A percentile compares a stretch with the other conserved stretches of the same genome.
phyloP scores from a whole-genome alignment of 1,139 yeast genomes.

The Cylindricascospora bacillispora region DNA sequence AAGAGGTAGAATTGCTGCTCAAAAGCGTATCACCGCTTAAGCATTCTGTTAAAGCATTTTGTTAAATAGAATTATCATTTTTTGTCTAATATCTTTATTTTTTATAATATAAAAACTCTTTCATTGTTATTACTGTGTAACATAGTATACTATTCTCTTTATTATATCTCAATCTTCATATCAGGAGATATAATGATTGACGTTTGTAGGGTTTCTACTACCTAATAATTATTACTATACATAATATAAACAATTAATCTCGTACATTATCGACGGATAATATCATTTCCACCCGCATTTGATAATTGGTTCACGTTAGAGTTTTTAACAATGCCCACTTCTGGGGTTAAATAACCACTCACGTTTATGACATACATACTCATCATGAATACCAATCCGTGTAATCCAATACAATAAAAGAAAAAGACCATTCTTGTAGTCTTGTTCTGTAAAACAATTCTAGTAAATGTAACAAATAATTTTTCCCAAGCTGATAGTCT shows the following conservation, averaged over 20 bases:
- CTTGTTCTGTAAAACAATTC: conserved; percentile 62
- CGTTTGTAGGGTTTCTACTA: no score
- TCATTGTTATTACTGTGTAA: no score
- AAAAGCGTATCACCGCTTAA: conserved; percentile 56
- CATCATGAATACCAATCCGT: conserved; percentile 56
- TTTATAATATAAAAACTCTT: no score
- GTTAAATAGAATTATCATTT: background rate
- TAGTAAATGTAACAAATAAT: conserved; percentile 59
- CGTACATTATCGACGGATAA: no score
- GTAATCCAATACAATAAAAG: conserved; percentile 63
- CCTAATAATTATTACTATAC: no score
- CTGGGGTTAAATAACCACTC: conserved; percentile 36
- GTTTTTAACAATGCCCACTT: no score
- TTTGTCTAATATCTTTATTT: conserved; percentile 2
- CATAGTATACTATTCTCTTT: no score
- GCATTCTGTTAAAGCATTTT: conserved; percentile 1
- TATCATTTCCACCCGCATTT: no score
- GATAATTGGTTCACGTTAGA: no score
- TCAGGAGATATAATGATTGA: no score
- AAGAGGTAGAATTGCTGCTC: conserved; percentile 82
- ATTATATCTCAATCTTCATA: no score
- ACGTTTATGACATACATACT: conserved; percentile 45
- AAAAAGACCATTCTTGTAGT: conserved; percentile 62
- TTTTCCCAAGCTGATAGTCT: conserved; percentile 69
- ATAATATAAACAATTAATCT: no score